These are phyloP conservation scores for Trichoderma virens DNA, from an alignment of 495 filamentous ascomycete genomes.

Conservation along the genomic window DNA sequence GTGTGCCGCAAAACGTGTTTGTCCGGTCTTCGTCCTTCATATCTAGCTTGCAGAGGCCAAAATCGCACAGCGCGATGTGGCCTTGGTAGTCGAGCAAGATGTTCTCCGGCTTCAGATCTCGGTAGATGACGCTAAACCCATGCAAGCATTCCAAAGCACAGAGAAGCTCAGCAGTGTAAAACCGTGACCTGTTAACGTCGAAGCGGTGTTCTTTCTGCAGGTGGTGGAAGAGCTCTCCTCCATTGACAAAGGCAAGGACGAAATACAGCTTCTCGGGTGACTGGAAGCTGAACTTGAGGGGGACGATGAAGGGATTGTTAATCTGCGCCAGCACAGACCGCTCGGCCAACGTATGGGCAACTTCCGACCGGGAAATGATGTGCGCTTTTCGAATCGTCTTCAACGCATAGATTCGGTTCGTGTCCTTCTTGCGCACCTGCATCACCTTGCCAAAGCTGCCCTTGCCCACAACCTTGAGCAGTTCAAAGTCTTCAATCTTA, in stretches of 20 bases:
- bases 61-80: conserved; percentile 97
- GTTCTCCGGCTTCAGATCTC: conserved; percentile 97
- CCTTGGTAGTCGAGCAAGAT: conserved; percentile 97
- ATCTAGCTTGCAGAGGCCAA: conserved; percentile 96
- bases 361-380: conserved; percentile 96
- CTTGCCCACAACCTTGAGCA: conserved; percentile 98
- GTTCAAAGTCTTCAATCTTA: conserved; percentile 93
- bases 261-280: conserved; percentile 98
- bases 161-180: conserved; percentile 97
- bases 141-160: conserved; percentile 96
- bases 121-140: conserved; percentile 98
- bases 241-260: conserved; percentile 95
- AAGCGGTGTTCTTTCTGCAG: conserved; percentile 96
- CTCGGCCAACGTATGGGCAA: conserved; percentile 96
- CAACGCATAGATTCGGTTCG: conserved; percentile 91
- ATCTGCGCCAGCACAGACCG: conserved; percentile 96
- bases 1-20: conserved; percentile 98
- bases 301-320: conserved; percentile 99
- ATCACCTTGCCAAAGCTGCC: conserved; percentile 99
- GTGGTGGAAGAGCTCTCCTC: conserved; percentile 96
- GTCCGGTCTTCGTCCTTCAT: conserved; percentile 99
- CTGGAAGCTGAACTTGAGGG: conserved; percentile 98
- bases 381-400: conserved; percentile 99
- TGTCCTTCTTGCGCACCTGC: conserved; percentile 98
- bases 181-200: conserved; percentile 92